Evolutionary conservation across 345 rosid species (phyloP), one percentile per base, ranked within the genome.

Genomic region (Sisymbrium irio): DNA sequence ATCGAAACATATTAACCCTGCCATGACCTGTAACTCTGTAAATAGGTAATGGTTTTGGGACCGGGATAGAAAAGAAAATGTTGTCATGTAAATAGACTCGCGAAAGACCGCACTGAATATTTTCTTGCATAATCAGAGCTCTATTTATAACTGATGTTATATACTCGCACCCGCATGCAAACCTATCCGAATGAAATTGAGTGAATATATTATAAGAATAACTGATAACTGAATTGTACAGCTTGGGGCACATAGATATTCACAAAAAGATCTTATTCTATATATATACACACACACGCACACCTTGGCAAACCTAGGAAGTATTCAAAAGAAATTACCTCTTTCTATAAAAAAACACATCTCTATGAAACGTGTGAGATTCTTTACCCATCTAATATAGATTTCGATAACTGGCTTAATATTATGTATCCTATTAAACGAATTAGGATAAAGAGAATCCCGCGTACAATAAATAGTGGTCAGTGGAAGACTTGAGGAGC

Each of bases 401-500:
- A 30, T 53, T 64, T 25, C 14, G 0, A 22, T 64, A 55, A 54
- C 27, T 18, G 14, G 30, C n/a, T 22, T 1, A 22, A 22, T n/a
- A n/a, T 71, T 49, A 13, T 20, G 5, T 62, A 22, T 25, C 3
- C 41, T 39, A 39, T 2, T 45, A 56, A 67, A 9, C 44, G 20
- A 49, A 54, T 33, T 22, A 22, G 25, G 25, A 0, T 54, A 15
- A 46, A 60, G 18, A 46, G 39, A 70, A 25, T 6, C 51, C 17
- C 13, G 9, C 18, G 51, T 15, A 40, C 12, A 18, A 7, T 17
- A 12, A 56, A 25, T 13, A 44, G 35, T 46, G 42, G 40, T 74
- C 14, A 74, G 19, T 74, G 78, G 68, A 75, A 94, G 56, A 91
- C 98, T 73, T 85, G 95, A 61, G 96, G 87, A 53, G 89, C 84